Conservation (phyloP, 1,139 yeast species). For the Sugiyamaella grinbergsii region DNA sequence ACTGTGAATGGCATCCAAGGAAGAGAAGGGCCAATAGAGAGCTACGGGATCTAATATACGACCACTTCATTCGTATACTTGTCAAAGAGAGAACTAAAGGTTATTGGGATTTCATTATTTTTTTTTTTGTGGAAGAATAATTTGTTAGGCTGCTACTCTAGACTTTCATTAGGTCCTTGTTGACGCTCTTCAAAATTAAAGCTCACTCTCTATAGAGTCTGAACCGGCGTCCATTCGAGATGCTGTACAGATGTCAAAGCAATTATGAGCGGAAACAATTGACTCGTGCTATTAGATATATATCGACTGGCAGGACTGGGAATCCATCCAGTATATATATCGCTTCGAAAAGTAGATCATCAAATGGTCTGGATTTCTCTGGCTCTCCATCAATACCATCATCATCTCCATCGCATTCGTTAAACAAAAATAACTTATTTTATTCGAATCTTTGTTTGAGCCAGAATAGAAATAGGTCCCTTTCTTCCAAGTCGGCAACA, state of each 20-base stretch:
- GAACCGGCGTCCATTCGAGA: too few species aligned
- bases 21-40: neutral
- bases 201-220: too few species aligned
- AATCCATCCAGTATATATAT: neutral
- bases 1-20: neutral
- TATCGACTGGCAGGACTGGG: neutral
- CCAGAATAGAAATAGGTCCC: constrained; percentile 1
- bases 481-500: constrained; percentile 6
- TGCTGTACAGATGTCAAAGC: constrained; percentile 7
- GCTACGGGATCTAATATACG: neutral
- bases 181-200: too few species aligned
- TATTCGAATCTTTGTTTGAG: constrained; percentile 4
- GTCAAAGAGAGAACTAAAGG: too few species aligned
- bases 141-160: neutral
- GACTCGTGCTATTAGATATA: neutral
- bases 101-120: too few species aligned
- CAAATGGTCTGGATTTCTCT: neutral
- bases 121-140: too few species aligned
- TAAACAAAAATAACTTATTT: neutral
- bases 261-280: neutral
- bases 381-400: neutral
- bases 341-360: neutral
- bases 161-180: too few species aligned
- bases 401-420: neutral
- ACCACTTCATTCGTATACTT: neutral